phyloP scores from a whole-genome alignment of 164 flowering plant genomes.

The Vitis vinifera region ASM3070453v1 NC_081813.1:5723001-5723500 shows the following conservation, averaged over 20 bases:
- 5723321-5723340: background rate
- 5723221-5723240: conserved; percentile 51
- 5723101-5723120: conserved; percentile 73
- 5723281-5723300: background rate
- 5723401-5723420: conserved; percentile 75
- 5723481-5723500: conserved; percentile 82
- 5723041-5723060: conserved; percentile 54
- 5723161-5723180: conserved; percentile 23
- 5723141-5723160: conserved; percentile 52
- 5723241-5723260: conserved; percentile 35
- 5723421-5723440: conserved; percentile 68
- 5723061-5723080: conserved; percentile 28
- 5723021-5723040: conserved; percentile 77
- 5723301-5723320: background rate
- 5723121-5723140: conserved; percentile 64
- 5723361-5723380: conserved; percentile 56
- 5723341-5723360: background rate
- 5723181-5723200: conserved; percentile 54
- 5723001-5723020: conserved; percentile 71
- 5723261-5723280: conserved; percentile 26
- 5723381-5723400: conserved; percentile 86
- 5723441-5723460: conserved; percentile 85
- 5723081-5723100: conserved; percentile 51
- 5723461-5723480: conserved; percentile 72
- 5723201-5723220: conserved; percentile 62